Base-by-base conservation (phyloP, 1,284 basidiomycete genomes). In the Hymenochaete sp. region DNA sequence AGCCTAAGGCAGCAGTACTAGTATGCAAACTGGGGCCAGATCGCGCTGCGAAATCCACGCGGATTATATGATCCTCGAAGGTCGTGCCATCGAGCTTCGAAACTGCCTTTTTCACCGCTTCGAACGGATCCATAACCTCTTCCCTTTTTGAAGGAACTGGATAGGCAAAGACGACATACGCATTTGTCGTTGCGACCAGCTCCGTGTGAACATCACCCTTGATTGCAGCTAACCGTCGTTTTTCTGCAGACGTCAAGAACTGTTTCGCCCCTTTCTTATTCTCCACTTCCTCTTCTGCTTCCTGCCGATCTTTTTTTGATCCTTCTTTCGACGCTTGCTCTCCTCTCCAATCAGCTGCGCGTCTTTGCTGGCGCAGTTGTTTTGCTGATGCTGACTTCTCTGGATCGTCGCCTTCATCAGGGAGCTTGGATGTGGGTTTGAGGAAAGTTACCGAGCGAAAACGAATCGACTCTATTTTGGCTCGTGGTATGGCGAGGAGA, bases 171-270 rank as follows among this genome's bases (percentile, higher is more conserved):
- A 96, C 89, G 44, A 93, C 66, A 60, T 96, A 96, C 1, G 88
- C 88, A 57, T 92, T 87, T 51, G 86, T 74, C 19, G 77, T 72
- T 52, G 78, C 77, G 2, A 79, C 77, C 19, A 73, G 71, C 1
- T 76, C 65, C 10, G 56, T 50, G 62, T 93, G 89, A 57, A 93
- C 77, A 55, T 93, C 88, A 49, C 83, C 81, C 59, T 92, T 91
- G 63, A 98, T 96, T 61, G 92, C 96, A 0, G 93, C 90, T 31
- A 98, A 82, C 56, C 86, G 88, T 64, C 95, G 89, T 71, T 97
- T 98, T 62, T 97, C 88, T 47, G 75, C 75, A 0, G 88, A 72
- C 14, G 79, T 89, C 44, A 96, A 73, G 60, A 77, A 90, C 52
- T 65, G 68, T 60, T 82, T 83, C 48, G 75, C 73, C 45, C 75